Evolutionary conservation across 192 early-diverging fungal genomes (phyloP), one percentile per base, ranked within the genome.

Genomic region (Obelidium mucronatum): DNA sequence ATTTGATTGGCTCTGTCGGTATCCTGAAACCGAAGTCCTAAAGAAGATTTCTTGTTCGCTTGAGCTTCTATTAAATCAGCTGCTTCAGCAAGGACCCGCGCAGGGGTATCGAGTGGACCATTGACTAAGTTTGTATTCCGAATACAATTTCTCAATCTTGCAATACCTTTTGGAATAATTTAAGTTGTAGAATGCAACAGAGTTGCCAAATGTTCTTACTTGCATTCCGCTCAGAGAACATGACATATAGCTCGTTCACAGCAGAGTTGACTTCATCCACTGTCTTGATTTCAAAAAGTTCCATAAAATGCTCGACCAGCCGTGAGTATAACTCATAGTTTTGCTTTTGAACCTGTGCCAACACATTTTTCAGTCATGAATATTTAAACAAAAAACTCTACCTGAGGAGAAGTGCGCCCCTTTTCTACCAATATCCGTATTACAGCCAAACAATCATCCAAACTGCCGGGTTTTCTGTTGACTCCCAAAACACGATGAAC

Each of bases 201-300:
- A 54, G 36, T 59, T 72, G 15, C 69, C 31, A 2, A 72, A 59
- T n/a, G 69, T 34, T 35, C 33, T 36, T 36, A 36, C 73, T 61
- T 33, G 69, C 62, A 42, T 86, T 77, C 3, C 59, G 59, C 52
- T 84, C 83, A 11, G 79, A 75, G 33, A 13, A 79, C 28, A 77
- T 83, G 34, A 86, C 78, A 65, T 81, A 86, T 26, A 86, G 62
- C 33, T 84, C 78, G 65, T 84, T 79, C 70, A 86, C 78, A 40
- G 74, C 79, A 24, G 74, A 28, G 24, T 69, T 26, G 34, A 84
- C 79, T 40, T 76, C 75, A 19, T 55, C 69, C n/a, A 53, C 33
- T 6, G 74, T 52, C 15, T 59, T 52, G 22, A 86, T 62, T 40
- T 84, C 80, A 69, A 86, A 86, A 34, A 86, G 53, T 42, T 84